Percentiles rank a stretch among this genome's conserved stretches.
Evolutionary conservation across 139 green algal species (phyloP).

Genomic region (Volvox reticuliferus): DNA sequence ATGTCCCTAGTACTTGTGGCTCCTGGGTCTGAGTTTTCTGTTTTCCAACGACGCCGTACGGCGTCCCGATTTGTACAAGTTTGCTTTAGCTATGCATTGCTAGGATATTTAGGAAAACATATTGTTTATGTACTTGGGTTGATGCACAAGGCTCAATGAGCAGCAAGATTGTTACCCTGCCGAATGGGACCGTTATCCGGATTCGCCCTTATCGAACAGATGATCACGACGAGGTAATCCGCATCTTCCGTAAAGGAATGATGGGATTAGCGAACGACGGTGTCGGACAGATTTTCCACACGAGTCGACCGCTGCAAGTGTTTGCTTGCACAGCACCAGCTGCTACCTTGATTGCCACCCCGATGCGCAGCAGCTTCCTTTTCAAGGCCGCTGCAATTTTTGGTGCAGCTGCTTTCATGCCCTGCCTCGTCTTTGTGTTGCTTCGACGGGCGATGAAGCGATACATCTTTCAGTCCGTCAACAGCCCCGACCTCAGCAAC

Average conservation of each 20-base stretch:
- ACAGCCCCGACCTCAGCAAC: not conserved
- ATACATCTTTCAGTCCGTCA: slow-evolving; percentile 6
- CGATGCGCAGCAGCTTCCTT: not conserved
- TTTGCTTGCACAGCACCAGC: not conserved
- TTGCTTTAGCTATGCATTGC: too few relatives aligned
- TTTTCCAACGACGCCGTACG: too few relatives aligned
- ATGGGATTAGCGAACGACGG: not conserved
- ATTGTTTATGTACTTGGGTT: too few relatives aligned
- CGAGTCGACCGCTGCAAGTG: not conserved
- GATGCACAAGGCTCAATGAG: too few relatives aligned
- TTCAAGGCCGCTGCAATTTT: not conserved
- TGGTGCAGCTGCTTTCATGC: not conserved
- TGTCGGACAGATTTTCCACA: not conserved
- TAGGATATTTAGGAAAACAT: too few relatives aligned
- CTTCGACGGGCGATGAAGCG: not conserved
- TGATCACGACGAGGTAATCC: not conserved
- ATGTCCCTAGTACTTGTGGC: too few relatives aligned
- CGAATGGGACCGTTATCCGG: not conserved
- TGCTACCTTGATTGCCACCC: not conserved
- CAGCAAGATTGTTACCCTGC: not conserved
- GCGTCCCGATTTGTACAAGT: too few relatives aligned
- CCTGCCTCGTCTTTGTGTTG: not conserved
- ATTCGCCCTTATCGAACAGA: slow-evolving; percentile 11
- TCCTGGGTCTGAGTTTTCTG: too few relatives aligned
- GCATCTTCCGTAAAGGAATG: slow-evolving; percentile 9